phyloP scores from a whole-genome alignment of 495 filamentous ascomycete species.

The Rostrohypoxylon terebratum region DNA sequence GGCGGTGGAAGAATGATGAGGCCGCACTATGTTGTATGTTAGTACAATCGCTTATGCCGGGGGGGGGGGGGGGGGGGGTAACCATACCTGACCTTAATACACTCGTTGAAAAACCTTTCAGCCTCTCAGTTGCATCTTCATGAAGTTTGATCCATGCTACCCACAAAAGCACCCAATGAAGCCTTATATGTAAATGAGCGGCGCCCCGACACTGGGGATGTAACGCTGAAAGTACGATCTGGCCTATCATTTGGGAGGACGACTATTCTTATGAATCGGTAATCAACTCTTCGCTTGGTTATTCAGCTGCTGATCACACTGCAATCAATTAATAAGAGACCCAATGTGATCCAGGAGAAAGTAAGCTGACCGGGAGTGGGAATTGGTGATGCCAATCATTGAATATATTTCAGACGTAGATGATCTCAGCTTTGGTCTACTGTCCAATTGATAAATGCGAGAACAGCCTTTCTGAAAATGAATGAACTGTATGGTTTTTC shows the following conservation, averaged over 20 bases:
- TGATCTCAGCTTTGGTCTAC: not conserved
- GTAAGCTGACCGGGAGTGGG: not conserved
- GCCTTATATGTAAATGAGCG: not conserved
- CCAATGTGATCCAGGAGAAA: not conserved
- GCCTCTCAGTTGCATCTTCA: not conserved
- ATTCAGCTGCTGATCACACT: not conserved
- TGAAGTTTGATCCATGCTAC: not conserved
- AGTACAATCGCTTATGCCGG: constrained; percentile 10
- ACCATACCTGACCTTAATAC: constrained; percentile 22
- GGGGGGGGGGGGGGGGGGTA: not conserved
- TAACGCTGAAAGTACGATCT: not conserved
- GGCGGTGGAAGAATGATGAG: not conserved
- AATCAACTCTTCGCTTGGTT: not conserved
- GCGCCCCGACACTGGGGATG: not conserved
- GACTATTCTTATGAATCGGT: not conserved
- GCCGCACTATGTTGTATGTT: not conserved
- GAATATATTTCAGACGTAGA: not conserved
- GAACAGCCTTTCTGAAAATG: not conserved
- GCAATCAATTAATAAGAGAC: not conserved
- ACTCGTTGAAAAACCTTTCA: constrained; percentile 10
- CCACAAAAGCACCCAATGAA: not conserved
- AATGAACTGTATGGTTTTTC: not conserved
- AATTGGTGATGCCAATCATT: not conserved
- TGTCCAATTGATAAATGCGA: not conserved
- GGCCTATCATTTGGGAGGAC: not conserved